phyloP scores from a whole-genome alignment of 345 rosid species.

The Acer yangbiense region DNA sequence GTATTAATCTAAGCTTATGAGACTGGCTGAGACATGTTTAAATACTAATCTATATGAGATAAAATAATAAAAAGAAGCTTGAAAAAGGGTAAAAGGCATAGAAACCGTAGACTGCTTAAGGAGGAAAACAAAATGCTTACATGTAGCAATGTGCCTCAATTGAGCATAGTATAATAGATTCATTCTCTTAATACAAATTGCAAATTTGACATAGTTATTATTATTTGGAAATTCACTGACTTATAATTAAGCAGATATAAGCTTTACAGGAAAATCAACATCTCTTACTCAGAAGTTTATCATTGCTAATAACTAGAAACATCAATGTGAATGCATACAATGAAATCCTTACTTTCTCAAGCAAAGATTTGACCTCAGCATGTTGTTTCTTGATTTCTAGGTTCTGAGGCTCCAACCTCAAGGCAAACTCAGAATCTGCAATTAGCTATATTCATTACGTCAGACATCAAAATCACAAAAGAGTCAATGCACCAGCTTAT shows the following conservation, averaged over 20 bases:
- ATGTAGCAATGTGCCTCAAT: not conserved
- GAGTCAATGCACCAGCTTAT: not conserved
- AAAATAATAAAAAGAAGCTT: not conserved
- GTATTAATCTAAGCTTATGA: not conserved
- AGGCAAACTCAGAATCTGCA: constrained; percentile 89
- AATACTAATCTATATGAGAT: not conserved
- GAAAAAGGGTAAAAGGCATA: not conserved
- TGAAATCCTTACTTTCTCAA: constrained; percentile 57
- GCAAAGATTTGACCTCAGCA: constrained; percentile 65
- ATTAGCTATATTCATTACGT: constrained; percentile 25
- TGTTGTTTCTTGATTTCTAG: constrained; percentile 84
- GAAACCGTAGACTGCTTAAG: not conserved
- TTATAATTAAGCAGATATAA: not conserved
- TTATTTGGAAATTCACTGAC: not conserved
- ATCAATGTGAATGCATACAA: not conserved
- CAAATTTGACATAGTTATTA: not conserved
- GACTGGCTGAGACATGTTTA: not conserved
- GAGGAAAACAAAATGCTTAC: not conserved
- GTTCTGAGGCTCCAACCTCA: constrained; percentile 83
- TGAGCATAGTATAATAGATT: not conserved
- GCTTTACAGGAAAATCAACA: not conserved
- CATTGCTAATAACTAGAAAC: not conserved
- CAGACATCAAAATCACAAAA: constrained; percentile 22
- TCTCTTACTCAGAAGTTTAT: not conserved
- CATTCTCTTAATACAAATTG: not conserved